Base-by-base conservation (phyloP, 2,329 filamentous ascomycete species). In the Aspergillaceae sp. region DNA sequence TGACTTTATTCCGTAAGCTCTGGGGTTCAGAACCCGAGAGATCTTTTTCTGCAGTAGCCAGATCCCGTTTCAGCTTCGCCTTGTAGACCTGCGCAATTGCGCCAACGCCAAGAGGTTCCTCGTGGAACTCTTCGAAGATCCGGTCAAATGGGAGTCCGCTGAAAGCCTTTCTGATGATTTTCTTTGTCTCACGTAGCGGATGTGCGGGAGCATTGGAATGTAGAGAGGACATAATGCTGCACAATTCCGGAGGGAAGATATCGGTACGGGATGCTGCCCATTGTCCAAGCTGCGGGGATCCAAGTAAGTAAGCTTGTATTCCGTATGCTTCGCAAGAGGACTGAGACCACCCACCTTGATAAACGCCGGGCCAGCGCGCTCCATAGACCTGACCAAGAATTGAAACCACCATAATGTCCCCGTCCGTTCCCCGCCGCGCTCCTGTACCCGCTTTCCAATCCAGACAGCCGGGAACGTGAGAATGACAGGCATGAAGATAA, bases 81-180 rank as follows among this genome's bases (percentile, higher is more conserved):
- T 88, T 94, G 76, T 98, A 98, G 2, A 97, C 92, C 65, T 98
- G 92, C 0, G 92, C 92, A 57, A 98, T 97, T 29, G 92, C 92
- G 7, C 92, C 92, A 1, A 97, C 91, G 1, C 92, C 92, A 0
- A 98, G 72, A 0, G 92, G 92, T 54, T 75, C 81, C 67, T 94
- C 87, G 29, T 96, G 77, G 55, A 98, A 98, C 63, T 97, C 92
- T 29, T 94, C 87, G 57, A 98, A 98, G 49, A 98, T 96, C 4
- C 94, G 87, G 8, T 91, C 82, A 53, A 98, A 96, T 0, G 68
- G 58, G 46, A 86, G 77, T 1, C 86, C 87, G 48, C 82, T 80
- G 61, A 98, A 98, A 0, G 92, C 90, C 33, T 80, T 79, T 55
- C 82, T 77, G 28, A 98, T 83, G 2, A 82, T 97, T 53, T 74